Percentiles rank a stretch among this genome's conserved stretches.
These are phyloP conservation scores for Capsella rubella DNA, from an alignment of 441 rosid species.

Conservation along the genomic window DNA sequence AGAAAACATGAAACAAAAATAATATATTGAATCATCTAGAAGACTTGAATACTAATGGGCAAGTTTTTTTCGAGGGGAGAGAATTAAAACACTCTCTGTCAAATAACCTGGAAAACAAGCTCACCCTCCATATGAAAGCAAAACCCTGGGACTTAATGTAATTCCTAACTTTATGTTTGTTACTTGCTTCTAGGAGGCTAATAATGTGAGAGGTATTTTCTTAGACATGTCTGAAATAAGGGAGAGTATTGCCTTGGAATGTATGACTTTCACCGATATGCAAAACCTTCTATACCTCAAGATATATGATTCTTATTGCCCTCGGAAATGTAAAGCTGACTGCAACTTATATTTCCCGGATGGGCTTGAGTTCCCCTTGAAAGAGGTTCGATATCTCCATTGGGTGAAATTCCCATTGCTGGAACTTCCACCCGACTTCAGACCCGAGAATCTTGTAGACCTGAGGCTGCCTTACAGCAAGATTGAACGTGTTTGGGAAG, in stretches of 20 bases:
- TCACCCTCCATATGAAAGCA: background rate
- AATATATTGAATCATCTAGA: background rate
- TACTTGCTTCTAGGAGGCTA: background rate
- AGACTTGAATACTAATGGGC: background rate
- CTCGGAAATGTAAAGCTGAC: background rate
- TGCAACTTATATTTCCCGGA: background rate
- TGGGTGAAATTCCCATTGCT: conserved; percentile 23
- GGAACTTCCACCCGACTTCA: conserved; percentile 28
- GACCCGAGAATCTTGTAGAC: background rate
- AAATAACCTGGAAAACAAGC: background rate
- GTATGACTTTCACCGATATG: background rate
- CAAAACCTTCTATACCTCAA: conserved; percentile 21
- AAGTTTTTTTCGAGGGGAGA: background rate
- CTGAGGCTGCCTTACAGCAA: conserved; percentile 33
- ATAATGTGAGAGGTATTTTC: conserved; percentile 21
- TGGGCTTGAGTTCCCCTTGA: background rate
- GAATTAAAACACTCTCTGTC: background rate
- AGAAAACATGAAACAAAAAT: background rate
- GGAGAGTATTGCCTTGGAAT: background rate
- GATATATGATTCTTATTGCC: conserved; percentile 26
- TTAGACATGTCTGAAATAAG: conserved; percentile 7
- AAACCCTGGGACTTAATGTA: conserved; percentile 4
- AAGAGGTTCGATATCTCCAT: conserved; percentile 14
- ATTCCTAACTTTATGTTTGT: background rate
- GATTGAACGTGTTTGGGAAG: conserved; percentile 25